Conservation (phyloP, 345 rosid species). For the Diplotaxis tenuifolia region DNA sequence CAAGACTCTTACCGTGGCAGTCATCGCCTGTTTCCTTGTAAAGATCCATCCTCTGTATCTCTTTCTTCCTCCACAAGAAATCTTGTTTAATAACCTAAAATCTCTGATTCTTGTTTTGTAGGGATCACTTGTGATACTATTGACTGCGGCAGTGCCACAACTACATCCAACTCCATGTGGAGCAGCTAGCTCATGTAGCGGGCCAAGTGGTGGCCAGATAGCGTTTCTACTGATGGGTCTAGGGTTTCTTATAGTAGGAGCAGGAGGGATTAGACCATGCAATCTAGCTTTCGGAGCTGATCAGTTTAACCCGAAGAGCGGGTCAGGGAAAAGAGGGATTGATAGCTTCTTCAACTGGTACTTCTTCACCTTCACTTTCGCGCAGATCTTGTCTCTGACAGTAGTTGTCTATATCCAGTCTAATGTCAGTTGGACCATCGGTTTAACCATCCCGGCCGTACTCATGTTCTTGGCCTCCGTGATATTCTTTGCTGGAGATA, state of each 20-base stretch:
- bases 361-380: conserved; percentile 75
- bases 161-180: conserved; percentile 55
- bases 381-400: conserved; percentile 66
- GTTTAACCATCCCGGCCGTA: too few species aligned
- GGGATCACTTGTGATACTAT: too few species aligned
- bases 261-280: conserved; percentile 78
- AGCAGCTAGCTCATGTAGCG: conserved; percentile 37
- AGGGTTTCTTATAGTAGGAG: conserved; percentile 55
- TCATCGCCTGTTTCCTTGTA: too few species aligned
- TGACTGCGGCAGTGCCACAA: too few species aligned
- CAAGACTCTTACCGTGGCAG: too few species aligned
- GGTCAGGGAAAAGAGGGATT: conserved; percentile 67
- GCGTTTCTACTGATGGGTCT: conserved; percentile 52
- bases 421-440: conserved; percentile 74
- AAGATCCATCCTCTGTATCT: too few species aligned
- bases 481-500: too few species aligned
- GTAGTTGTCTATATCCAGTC: conserved; percentile 72
- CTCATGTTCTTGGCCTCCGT: conserved; percentile 59
- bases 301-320: conserved; percentile 68
- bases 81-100: too few species aligned
- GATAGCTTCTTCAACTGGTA: conserved; percentile 89
- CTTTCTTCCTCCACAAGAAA: too few species aligned
- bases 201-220: conserved; percentile 59
- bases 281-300: conserved; percentile 81
- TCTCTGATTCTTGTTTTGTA: too few species aligned